Percentiles rank a stretch among this genome's conserved stretches.
Evolutionary conservation across 2,329 filamentous ascomycete genomes (phyloP).

Genomic region (Thyridium curvatum): DNA sequence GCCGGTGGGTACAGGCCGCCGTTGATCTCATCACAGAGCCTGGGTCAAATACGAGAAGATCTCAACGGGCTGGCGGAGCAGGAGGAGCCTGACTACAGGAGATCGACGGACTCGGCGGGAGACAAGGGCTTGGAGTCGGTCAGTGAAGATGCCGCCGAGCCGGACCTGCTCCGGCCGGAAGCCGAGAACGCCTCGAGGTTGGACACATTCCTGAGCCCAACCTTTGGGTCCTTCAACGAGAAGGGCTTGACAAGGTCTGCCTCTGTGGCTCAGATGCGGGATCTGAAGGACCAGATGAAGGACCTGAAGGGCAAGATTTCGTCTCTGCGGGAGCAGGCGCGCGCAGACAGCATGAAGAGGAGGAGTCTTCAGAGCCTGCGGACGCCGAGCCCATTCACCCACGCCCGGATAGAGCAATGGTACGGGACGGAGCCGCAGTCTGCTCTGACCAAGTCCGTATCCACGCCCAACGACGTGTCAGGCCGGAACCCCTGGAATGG

Average conservation of each 20-base stretch:
- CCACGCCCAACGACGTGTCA: slow-evolving; percentile 3
- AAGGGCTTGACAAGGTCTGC: slow-evolving; percentile 55
- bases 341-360: slow-evolving; percentile 71
- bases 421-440: slow-evolving; percentile 25
- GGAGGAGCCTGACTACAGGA: no score
- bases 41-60: slow-evolving; percentile 29
- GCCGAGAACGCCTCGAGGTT: slow-evolving; percentile 21
- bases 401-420: slow-evolving; percentile 54
- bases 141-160: slow-evolving; percentile 42
- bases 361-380: slow-evolving; percentile 71
- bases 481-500: slow-evolving; percentile 21
- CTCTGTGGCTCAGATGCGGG: slow-evolving; percentile 67
- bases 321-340: slow-evolving; percentile 68
- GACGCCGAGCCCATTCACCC: slow-evolving; percentile 72
- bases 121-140: slow-evolving; percentile 40
- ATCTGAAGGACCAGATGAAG: slow-evolving; percentile 77
- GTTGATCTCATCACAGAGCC: slow-evolving; percentile 34
- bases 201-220: slow-evolving; percentile 37
- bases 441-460: slow-evolving; percentile 11
- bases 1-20: slow-evolving; percentile 52
- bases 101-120: slow-evolving; percentile 20
- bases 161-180: slow-evolving; percentile 13
- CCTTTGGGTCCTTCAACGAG: slow-evolving; percentile 31
- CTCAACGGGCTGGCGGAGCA: slow-evolving; percentile 16
- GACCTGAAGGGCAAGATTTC: slow-evolving; percentile 83